phyloP scores from a whole-genome alignment of 2,329 filamentous ascomycete species.

The Fusarium papillatum region DNA sequence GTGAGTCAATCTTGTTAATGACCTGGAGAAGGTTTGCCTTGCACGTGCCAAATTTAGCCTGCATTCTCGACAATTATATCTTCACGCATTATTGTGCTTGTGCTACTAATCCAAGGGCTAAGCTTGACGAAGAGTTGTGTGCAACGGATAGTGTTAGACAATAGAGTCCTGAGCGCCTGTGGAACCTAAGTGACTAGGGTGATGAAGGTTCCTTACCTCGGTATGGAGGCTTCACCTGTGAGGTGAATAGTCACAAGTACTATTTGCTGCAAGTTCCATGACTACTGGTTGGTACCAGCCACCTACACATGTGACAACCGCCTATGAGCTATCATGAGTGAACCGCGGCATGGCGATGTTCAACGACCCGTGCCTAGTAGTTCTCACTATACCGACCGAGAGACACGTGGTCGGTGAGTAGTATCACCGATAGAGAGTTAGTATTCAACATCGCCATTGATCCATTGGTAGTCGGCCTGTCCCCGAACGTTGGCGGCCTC shows the following conservation, averaged over 20 bases:
- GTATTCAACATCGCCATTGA: neutral
- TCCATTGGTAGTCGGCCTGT: neutral
- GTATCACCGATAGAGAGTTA: too few species aligned
- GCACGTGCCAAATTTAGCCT: conserved; percentile 3
- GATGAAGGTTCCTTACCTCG: neutral
- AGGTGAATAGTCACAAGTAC: neutral
- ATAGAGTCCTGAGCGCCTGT: neutral
- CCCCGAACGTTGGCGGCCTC: neutral
- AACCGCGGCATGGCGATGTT: neutral
- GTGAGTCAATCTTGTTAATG: conserved; percentile 3
- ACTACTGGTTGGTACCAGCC: neutral
- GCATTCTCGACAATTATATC: neutral
- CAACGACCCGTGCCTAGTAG: neutral
- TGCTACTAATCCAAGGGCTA: too few species aligned
- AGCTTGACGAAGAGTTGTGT: neutral
- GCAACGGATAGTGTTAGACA: neutral
- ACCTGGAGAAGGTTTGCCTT: conserved; percentile 11
- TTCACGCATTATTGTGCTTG: neutral
- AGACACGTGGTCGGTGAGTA: neutral
- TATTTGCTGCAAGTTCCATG: neutral
- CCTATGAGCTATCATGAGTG: neutral
- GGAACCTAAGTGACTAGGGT: neutral
- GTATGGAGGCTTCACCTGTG: neutral
- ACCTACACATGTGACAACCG: neutral
- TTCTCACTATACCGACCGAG: neutral